A percentile compares a stretch with the other conserved stretches of the same genome.
phyloP scores from a whole-genome alignment of 2,329 filamentous ascomycete genomes.

The Sporothrix pallida region DNA sequence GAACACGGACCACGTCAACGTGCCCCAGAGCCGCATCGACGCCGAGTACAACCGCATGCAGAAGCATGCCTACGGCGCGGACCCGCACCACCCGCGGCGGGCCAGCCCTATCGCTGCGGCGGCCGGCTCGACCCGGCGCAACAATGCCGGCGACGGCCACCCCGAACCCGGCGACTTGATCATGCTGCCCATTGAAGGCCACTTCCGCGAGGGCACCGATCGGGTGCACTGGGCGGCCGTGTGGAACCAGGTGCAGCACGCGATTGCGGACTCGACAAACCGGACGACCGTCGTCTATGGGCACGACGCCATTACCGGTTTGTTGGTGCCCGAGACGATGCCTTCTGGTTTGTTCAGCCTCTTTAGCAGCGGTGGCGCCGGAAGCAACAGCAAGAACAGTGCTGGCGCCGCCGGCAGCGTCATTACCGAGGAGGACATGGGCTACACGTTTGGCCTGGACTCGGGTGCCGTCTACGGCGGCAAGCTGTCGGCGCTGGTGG shows the following conservation, averaged over 20 bases:
- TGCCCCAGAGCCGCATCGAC: conserved; percentile 38
- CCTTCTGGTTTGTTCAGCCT: conserved; percentile 20
- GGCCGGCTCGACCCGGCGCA: not conserved
- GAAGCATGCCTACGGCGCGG: conserved; percentile 33
- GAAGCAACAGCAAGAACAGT: not conserved
- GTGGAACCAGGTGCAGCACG: conserved; percentile 61
- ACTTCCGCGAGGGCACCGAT: conserved; percentile 53
- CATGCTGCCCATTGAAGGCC: conserved; percentile 49
- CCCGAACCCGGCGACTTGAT: conserved; percentile 36
- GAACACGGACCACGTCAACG: conserved; percentile 31
- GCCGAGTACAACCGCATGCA: conserved; percentile 37
- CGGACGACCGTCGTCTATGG: conserved; percentile 81
- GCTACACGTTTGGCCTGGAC: conserved; percentile 83
- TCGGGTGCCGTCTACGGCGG: conserved; percentile 80
- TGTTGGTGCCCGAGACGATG: conserved; percentile 50
- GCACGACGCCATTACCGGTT: conserved; percentile 77
- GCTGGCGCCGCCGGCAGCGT: conserved; percentile 39
- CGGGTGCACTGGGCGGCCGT: conserved; percentile 66
- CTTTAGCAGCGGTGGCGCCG: conserved; percentile 25
- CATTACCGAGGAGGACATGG: conserved; percentile 45
- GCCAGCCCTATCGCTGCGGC: conserved; percentile 2
- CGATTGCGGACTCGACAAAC: conserved; percentile 39
- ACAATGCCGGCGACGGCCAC: conserved; percentile 20
- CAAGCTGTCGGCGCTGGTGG: conserved; percentile 75
- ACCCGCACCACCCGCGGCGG: conserved; percentile 34